Percentiles rank a stretch among this genome's conserved stretches.
Evolutionary conservation across 106 monocot species (phyloP).

Genomic region (Dendrobium chrysotoxum): DNA sequence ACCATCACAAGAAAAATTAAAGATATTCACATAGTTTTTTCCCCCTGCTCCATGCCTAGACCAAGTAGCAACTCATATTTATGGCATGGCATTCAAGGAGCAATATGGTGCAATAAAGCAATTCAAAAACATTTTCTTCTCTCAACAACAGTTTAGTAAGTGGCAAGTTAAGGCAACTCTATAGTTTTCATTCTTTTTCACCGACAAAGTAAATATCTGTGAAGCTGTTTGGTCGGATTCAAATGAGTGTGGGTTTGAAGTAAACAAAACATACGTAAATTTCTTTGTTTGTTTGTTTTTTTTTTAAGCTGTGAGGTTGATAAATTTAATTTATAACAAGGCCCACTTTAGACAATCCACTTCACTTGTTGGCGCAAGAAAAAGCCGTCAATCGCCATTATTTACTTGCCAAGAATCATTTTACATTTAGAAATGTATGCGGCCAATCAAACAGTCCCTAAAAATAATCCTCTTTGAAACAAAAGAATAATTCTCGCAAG

Average conservation of each 20-base stretch:
- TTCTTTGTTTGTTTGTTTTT: background rate
- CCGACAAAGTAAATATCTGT: background rate
- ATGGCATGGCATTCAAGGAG: background rate
- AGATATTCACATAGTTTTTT: background rate
- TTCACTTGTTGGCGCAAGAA: background rate
- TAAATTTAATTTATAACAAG: background rate
- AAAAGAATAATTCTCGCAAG: background rate
- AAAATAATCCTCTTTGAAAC: background rate
- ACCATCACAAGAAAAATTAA: background rate
- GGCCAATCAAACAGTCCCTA: background rate
- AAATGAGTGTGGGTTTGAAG: background rate
- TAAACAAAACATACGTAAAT: background rate
- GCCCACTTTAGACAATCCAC: background rate
- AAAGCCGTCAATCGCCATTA: background rate
- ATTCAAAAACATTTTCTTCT: background rate
- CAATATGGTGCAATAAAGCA: background rate
- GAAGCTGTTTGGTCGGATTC: background rate
- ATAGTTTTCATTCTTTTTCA: background rate
- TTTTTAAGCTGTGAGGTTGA: background rate
- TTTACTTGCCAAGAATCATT: background rate
- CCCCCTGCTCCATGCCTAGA: background rate
- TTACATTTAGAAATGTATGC: background rate
- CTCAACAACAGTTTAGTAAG: background rate
- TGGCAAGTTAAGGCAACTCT: background rate
- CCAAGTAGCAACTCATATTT: background rate